Evolutionary conservation across 2,329 filamentous ascomycete species (phyloP).

Genomic region (Penicillium sp.): DNA sequence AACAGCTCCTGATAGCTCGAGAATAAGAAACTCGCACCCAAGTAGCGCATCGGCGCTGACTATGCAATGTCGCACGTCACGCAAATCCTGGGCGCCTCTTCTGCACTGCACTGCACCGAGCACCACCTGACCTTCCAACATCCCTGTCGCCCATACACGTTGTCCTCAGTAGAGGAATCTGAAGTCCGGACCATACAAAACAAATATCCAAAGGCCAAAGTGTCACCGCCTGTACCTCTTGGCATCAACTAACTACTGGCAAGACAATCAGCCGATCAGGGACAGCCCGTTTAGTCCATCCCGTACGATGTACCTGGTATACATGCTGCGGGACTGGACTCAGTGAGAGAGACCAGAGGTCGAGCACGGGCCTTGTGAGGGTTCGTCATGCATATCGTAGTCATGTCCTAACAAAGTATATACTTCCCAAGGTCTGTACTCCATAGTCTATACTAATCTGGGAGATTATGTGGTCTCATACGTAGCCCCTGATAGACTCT

Average conservation of each 20-base stretch:
- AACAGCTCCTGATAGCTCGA: neutral
- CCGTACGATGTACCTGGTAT: neutral
- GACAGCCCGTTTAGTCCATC: constrained; percentile 8
- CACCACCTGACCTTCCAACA: constrained; percentile 22
- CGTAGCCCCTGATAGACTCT: neutral
- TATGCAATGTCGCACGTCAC: constrained; percentile 20
- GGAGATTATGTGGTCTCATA: neutral
- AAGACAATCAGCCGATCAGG: constrained; percentile 6
- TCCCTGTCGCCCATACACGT: constrained; percentile 15
- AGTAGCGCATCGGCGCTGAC: constrained; percentile 8
- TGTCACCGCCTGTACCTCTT: constrained; percentile 5
- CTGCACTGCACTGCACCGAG: constrained; percentile 18
- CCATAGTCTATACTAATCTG: neutral
- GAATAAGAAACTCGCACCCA: constrained; percentile 7
- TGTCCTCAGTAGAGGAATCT: constrained; percentile 8
- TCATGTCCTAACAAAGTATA: neutral
- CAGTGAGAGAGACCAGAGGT: neutral
- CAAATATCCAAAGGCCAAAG: neutral
- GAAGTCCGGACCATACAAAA: neutral
- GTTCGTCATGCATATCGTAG: neutral
- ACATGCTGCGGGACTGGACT: neutral
- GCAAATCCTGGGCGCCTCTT: constrained; percentile 6
- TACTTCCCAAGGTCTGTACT: neutral
- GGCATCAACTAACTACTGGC: neutral
- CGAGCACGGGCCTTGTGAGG: constrained; percentile 1